Percentiles rank a stretch among this genome's conserved stretches.
phyloP scores from a whole-genome alignment of 2,329 filamentous ascomycete species.

The Leptodontidium sp. region DNA sequence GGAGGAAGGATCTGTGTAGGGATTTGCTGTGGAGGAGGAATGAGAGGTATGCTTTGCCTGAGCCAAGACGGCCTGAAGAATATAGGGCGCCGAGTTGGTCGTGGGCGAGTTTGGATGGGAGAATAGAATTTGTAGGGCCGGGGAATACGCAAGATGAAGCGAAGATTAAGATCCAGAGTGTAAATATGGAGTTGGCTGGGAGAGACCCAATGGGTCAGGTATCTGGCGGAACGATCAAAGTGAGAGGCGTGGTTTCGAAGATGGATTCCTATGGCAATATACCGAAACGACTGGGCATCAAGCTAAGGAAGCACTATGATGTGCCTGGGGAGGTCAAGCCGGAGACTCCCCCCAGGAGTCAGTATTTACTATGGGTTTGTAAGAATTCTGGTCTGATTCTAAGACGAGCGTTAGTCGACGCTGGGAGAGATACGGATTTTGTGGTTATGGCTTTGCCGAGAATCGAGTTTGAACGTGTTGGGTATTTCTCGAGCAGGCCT shows the following conservation, averaged over 20 bases:
- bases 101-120: conserved; percentile 18
- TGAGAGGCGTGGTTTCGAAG: not conserved
- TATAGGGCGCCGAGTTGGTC: conserved; percentile 23
- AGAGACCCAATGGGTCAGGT: conserved; percentile 13
- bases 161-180: not conserved
- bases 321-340: conserved; percentile 7
- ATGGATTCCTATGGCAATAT: conserved; percentile 12
- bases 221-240: not conserved
- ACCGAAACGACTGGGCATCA: not conserved
- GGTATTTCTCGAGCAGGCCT: not conserved
- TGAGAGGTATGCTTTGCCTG: not conserved
- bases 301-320: conserved; percentile 9
- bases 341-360: not conserved
- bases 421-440: not conserved
- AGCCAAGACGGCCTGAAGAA: not conserved
- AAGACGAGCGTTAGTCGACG: not conserved
- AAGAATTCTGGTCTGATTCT: not conserved
- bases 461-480: not conserved
- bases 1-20: conserved; percentile 6
- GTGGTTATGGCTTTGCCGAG: not conserved
- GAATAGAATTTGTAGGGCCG: not conserved
- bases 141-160: not conserved
- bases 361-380: conserved; percentile 11
- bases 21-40: conserved; percentile 14
- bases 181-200: not conserved